phyloP scores from a whole-genome alignment of 345 rosid genomes.

The Citropsis articulata region DNA sequence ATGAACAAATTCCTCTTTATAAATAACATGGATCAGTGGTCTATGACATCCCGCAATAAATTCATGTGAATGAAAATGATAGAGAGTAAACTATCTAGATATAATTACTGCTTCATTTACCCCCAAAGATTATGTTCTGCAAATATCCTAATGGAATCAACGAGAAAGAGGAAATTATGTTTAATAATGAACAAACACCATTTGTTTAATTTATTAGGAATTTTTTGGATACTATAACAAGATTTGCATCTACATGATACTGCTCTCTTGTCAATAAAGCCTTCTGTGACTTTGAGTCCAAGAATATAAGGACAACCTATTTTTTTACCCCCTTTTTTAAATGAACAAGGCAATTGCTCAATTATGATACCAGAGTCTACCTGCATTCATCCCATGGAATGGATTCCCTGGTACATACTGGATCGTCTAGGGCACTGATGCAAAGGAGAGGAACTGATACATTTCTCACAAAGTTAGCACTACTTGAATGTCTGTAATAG shows the following conservation, averaged over 20 bases:
- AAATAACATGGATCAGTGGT: not conserved
- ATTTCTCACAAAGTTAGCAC: slow-evolving; percentile 22
- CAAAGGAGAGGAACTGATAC: slow-evolving; percentile 41
- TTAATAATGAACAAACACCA: not conserved
- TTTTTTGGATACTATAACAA: not conserved
- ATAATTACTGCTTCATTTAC: slow-evolving; percentile 16
- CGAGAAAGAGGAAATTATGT: not conserved
- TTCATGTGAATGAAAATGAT: not conserved
- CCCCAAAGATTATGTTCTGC: not conserved
- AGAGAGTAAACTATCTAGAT: not conserved
- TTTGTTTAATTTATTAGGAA: not conserved
- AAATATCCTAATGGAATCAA: not conserved
- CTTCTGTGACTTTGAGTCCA: not conserved
- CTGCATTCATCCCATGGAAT: slow-evolving; percentile 46
- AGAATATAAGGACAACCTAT: not conserved
- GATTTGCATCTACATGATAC: not conserved
- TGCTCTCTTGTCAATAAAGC: not conserved
- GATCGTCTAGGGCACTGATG: slow-evolving; percentile 39
- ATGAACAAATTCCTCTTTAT: not conserved
- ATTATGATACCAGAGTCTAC: slow-evolving; percentile 9
- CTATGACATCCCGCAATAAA: not conserved
- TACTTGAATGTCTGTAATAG: slow-evolving; percentile 33
- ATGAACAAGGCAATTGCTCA: not conserved
- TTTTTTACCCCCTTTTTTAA: too few relatives aligned
- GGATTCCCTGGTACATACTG: slow-evolving; percentile 40